Evolutionary conservation across 2,329 filamentous ascomycete genomes (phyloP).

Genomic region (Penicillium corylophilum): DNA sequence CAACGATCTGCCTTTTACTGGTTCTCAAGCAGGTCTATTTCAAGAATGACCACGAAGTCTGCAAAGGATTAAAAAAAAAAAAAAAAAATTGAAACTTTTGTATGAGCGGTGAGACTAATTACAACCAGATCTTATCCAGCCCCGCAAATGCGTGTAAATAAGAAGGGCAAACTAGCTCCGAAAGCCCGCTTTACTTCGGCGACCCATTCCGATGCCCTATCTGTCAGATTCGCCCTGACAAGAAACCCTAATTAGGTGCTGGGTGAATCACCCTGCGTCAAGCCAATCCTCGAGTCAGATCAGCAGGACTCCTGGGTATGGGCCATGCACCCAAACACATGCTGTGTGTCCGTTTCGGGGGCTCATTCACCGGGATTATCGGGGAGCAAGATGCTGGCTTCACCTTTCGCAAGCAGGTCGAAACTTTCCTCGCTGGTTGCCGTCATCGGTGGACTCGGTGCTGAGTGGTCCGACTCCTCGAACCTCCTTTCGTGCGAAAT

Average conservation of each 20-base stretch:
- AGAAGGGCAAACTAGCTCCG: not conserved
- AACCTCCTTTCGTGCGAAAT: constrained; percentile 7
- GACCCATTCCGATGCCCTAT: constrained; percentile 7
- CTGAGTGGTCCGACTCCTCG: constrained; percentile 13
- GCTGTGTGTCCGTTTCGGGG: not conserved
- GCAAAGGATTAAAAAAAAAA: not conserved
- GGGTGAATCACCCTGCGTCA: constrained; percentile 16
- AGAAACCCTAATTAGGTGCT: not conserved
- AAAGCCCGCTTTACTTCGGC: not conserved
- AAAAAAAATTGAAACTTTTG: not conserved
- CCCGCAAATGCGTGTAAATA: not conserved
- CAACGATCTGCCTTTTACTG: not conserved
- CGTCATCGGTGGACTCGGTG: constrained; percentile 39
- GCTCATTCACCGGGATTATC: constrained; percentile 7
- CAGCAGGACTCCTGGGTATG: constrained; percentile 10
- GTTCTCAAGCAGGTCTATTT: constrained; percentile 1
- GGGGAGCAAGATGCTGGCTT: constrained; percentile 44
- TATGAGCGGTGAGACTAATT: constrained; percentile 7
- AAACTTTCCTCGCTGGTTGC: constrained; percentile 50
- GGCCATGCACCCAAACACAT: constrained; percentile 5
- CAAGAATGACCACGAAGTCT: not conserved
- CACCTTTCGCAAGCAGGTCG: constrained; percentile 45
- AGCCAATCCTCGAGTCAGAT: constrained; percentile 6
- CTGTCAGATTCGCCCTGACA: constrained; percentile 2
- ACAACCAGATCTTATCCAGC: constrained; percentile 12